Evolutionary conservation across 352 stramenopile species (phyloP), one percentile per base, ranked within the genome.

Genomic region (Globisporangium apiculatum): DNA sequence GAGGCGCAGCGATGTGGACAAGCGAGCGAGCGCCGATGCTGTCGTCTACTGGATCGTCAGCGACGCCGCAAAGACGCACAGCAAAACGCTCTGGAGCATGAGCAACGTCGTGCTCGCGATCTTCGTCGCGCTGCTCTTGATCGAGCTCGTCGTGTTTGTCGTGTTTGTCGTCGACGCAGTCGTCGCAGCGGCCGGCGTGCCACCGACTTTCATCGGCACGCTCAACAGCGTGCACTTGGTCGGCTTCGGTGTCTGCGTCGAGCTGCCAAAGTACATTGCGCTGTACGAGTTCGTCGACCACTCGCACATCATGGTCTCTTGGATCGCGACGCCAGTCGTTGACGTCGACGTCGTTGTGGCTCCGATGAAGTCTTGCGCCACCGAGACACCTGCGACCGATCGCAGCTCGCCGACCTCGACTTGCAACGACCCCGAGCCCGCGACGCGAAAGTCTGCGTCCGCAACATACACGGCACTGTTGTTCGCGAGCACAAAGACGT

Each of bases 391-490:
- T 2, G 50, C 50, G 18, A 40, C 50, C 8, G 35, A 35, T 18
- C 35, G 50, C 42, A 58, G 51, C 53, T 58, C 53, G 18, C 45
- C 45, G 15, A 58, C 31, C 7, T 48, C 31, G 10, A 48, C 53
- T 42, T 52, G 53, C 1, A 58, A 31, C 9, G 17, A 12, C 2
- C 53, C 53, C 1, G 11, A 51, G 11, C 53, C 42, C 4, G 46
- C 14, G 17, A 58, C 9, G 15, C 31, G 12, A 14, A 58, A 58
- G 31, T 45, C 6, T 0, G 45, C 53, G 43, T 51, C 31, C n/a
- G 50, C 53, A 15, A 52, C 53, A 35, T 58, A 51, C 53, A 58
- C 53, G 24, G 37, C 37, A 35, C 53, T 58, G 24, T 15, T 49
- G 24, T 48, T 50, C 31, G 42, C 42, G 5, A 31, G 7, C 40